Base-by-base conservation (phyloP, 1,139 yeast species). In the Blastobotrys raffinosifermentans region DNA sequence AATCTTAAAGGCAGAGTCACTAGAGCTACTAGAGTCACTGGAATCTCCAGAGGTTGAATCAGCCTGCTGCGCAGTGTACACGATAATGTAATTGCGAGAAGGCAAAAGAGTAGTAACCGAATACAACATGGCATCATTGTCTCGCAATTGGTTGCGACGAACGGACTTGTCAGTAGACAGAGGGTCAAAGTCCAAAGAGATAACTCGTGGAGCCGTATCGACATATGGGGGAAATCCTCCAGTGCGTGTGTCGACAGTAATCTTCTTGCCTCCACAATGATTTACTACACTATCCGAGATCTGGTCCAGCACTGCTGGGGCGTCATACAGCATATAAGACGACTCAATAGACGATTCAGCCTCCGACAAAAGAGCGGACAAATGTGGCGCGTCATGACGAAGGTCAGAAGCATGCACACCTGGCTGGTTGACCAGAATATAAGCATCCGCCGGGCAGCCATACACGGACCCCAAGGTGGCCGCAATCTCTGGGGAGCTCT, bases 341-440 rank as follows among this genome's bases (percentile, higher is more conserved):
- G 26, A 38, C 37, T 37, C 45, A 23, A 34, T 43, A 45, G 34
- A 46, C 39, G 53, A 44, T 34, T 43, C 46, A 14, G 63, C 54
- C 29, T 40, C 35, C 14, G 50, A 48, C 22, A 50, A 39, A 13
- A 55, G 42, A 25, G 47, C 38, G 31, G 47, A 38, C 39, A 62
- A 46, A 46, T 49, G 29, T 35, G 51, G 43, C 9, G 51, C 41
- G 31, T 40, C 29, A n/a, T 41, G 30, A 22, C 38, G 40, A 22
- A 64, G 38, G 44, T 61, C 64, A 18, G 60, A 47, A 31, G 56
- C 57, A 29, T 50, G 53, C 26, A 60, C 52, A 13, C 60, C 58
- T 15, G 61, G 62, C 45, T 64, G 64, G 39, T 51, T 47, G 20
- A 64, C 61, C 26, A 65, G 47, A 26, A 65, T 49, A 44, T 62